Base-by-base conservation (phyloP, 495 filamentous ascomycete genomes). In the Aspergillus campestris region DNA sequence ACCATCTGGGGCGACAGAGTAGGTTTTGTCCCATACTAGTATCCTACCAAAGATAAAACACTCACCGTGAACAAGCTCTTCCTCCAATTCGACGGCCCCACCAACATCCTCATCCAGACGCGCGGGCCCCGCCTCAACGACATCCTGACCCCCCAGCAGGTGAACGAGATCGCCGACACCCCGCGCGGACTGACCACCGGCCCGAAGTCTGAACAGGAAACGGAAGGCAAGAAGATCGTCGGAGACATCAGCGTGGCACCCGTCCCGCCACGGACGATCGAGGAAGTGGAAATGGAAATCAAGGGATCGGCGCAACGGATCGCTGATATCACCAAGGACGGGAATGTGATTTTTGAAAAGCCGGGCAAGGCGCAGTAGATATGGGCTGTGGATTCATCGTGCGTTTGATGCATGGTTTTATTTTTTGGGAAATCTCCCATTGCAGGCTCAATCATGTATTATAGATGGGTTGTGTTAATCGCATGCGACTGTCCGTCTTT, bases 1-100 rank as follows among this genome's bases (percentile, higher is more conserved):
- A 83, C 83, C 3, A 84, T 98, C n/a, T 95, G 87, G 87, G 92
- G 92, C 28, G 92, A 98, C 61, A 69, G 91, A 51, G 82, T 86
- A 69, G 48, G 69, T 50, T 29, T 1, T 14, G 27, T 24, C 39
- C 11, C 9, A 36, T 42, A 7, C 46, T 36, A 38, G 30, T 34
- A 8, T 32, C 10, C 36, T 14, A 34, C 6, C 31, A 9, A 14
- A 14, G 31, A 33, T 55, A 55, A 39, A 39, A 62, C 38, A 28
- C 30, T 38, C 7, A 31, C 31, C 42, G 31, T 8, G 6, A 32
- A 8, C 46, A 85, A 85, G 81, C 71, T 96, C 10, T 97, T 97
- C 58, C 68, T 97, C 15, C 82, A 86, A 53, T 95, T 98, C 55
- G 74, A 82, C 18, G 92, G 92, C 0, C 92, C 92, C 14, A 78